These are phyloP conservation scores for Solanum clarkiae DNA, from an alignment of 257 asterid genomes.

Conservation along the genomic window DNA sequence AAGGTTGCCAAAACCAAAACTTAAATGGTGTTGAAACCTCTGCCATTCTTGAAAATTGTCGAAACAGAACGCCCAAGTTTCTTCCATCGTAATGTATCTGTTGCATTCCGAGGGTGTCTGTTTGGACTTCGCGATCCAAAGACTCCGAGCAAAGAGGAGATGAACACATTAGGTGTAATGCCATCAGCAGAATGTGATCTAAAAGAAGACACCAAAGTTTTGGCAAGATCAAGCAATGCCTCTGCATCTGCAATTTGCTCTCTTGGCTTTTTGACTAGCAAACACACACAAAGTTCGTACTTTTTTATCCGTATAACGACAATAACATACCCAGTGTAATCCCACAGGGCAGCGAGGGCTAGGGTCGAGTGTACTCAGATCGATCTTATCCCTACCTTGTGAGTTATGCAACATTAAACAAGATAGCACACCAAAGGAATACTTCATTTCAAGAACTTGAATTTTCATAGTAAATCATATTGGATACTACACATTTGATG, in stretches of 20 bases:
- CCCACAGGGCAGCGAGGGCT: too few species aligned
- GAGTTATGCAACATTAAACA: too few species aligned
- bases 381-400: too few species aligned
- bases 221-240: constrained; percentile 30
- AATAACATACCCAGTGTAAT: too few species aligned
- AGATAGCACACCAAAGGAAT: too few species aligned
- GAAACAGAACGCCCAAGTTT: constrained; percentile 17
- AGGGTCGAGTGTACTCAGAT: too few species aligned
- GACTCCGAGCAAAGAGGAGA: constrained; percentile 21
- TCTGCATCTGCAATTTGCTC: constrained; percentile 63
- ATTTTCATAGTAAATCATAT: neutral
- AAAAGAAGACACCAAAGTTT: constrained; percentile 22
- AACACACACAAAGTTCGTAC: neutral
- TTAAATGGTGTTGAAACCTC: constrained; percentile 32
- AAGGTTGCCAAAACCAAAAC: neutral
- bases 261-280: constrained; percentile 38
- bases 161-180: constrained; percentile 25
- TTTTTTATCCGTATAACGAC: too few species aligned
- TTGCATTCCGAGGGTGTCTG: neutral
- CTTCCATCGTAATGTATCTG: constrained; percentile 15
- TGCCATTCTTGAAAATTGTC: constrained; percentile 19
- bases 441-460: neutral
- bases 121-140: constrained; percentile 5
- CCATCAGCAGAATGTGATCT: constrained; percentile 15
- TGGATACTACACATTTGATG: too few species aligned